A percentile compares a stretch with the other conserved stretches of the same genome.
Evolutionary conservation across 164 flowering plant species (phyloP).

Genomic region (Tinospora cordifolia): DNA sequence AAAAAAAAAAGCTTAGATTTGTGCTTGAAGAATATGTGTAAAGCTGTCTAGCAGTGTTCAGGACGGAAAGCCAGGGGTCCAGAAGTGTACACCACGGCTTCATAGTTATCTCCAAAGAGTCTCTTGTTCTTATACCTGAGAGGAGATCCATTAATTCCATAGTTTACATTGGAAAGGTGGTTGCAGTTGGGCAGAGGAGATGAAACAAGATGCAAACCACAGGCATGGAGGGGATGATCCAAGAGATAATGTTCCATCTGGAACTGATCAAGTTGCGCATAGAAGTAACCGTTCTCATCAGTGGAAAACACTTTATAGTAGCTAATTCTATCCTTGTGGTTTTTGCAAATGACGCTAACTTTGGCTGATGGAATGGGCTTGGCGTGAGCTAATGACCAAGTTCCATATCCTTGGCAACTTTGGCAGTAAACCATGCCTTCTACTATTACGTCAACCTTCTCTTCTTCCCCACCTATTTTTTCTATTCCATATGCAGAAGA

Average conservation of each 20-base stretch:
- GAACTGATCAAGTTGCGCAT: slow-evolving; percentile 53
- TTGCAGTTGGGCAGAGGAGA: slow-evolving; percentile 64
- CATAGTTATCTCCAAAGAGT: slow-evolving; percentile 28
- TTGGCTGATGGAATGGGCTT: slow-evolving; percentile 48
- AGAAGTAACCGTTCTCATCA: slow-evolving; percentile 56
- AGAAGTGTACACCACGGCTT: slow-evolving; percentile 61
- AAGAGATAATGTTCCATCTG: slow-evolving; percentile 35
- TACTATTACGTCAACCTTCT: slow-evolving; percentile 43
- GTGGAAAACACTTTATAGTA: slow-evolving; percentile 52
- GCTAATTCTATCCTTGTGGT: slow-evolving; percentile 43
- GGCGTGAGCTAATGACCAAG: slow-evolving; percentile 53
- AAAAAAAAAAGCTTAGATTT: too few relatives aligned
- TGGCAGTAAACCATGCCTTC: slow-evolving; percentile 88
- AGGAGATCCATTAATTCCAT: slow-evolving; percentile 55
- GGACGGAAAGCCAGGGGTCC: slow-evolving; percentile 87
- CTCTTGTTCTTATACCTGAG: slow-evolving; percentile 57
- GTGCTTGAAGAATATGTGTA: too few relatives aligned
- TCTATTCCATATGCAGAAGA: slow-evolving; percentile 17
- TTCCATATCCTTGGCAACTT: slow-evolving; percentile 45
- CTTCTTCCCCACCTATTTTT: slow-evolving; percentile 14
- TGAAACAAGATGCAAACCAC: slow-evolving; percentile 55
- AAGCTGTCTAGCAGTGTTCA: slow-evolving; percentile 43
- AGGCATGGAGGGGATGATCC: slow-evolving; percentile 77
- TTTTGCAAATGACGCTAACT: slow-evolving; percentile 66
- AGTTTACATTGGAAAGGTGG: slow-evolving; percentile 51